phyloP scores from a whole-genome alignment of 345 rosid genomes.

The Orychophragmus violaceus region DNA sequence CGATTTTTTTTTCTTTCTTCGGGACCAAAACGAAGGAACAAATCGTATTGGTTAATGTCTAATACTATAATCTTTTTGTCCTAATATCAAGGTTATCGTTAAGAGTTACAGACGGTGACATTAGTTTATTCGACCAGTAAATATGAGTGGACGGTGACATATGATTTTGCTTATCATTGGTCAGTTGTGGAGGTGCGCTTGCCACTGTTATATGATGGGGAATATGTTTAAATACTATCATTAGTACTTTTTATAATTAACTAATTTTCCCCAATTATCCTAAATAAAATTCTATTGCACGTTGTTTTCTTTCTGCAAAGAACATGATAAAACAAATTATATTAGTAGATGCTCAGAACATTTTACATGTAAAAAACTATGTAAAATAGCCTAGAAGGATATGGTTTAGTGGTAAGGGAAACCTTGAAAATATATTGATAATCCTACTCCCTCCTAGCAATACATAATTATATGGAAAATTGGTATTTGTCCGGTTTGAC shows the following conservation, averaged over 20 bases:
- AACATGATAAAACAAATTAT: not conserved
- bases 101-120: slow-evolving; percentile 24
- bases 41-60: slow-evolving; percentile 28
- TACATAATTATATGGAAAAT: too few species aligned
- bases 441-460: too few species aligned
- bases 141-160: slow-evolving; percentile 13
- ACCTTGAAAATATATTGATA: too few species aligned
- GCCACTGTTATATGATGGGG: slow-evolving; percentile 12
- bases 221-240: slow-evolving; percentile 11
- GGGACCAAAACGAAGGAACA: slow-evolving; percentile 31
- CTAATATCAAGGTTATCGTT: not conserved
- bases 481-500: too few species aligned
- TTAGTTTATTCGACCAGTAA: not conserved
- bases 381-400: too few species aligned
- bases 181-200: slow-evolving; percentile 24
- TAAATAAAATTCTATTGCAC: not conserved
- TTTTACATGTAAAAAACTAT: too few species aligned
- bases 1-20: not conserved
- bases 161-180: slow-evolving; percentile 5
- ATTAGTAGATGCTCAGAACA: not conserved
- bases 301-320: not conserved
- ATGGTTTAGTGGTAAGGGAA: too few species aligned
- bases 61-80: slow-evolving; percentile 29
- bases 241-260: not conserved
- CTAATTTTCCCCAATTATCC: not conserved